Evolutionary conservation across 495 filamentous ascomycete genomes (phyloP), one percentile per base, ranked within the genome.

Genomic region (Talaromyces wortmannii): DNA sequence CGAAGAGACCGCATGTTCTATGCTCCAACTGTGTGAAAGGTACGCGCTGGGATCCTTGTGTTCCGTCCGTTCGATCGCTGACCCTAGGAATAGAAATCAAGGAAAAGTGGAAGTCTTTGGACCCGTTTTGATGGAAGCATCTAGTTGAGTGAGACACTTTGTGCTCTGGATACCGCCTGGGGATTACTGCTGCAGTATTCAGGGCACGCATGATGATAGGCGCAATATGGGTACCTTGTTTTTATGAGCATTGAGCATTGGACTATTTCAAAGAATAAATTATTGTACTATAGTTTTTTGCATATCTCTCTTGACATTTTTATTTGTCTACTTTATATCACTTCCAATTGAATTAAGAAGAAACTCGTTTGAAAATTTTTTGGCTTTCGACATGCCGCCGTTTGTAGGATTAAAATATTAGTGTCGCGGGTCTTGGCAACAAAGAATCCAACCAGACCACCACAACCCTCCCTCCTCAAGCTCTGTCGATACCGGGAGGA

Each of bases 1-100:
- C 87, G 42, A 99, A 99, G 74, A 84, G 89, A 64, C 83, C 89
- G 61, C 94, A 99, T 76, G 69, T 88, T 36, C 63, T 97, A 53
- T 99, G 94, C 69, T 83, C 90, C 31, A 80, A 88, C 59, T 99
- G 94, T 68, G 88, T 91, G 30, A 65, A 79, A 63, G 80, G 88
- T 85, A 79, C 54, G 69, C 59, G 8, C 36, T 40, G 29, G 43
- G 5, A 32, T 4, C 12, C 32, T 50, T 7, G 13, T n/a, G 36
- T 17, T 17, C 33, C 18, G 13, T 32, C 16, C 11, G 0, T 45
- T 7, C 29, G n/a, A 46, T 31, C 50, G 44, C 61, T 47, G 11
- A 56, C 44, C 57, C 42, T 31, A 40, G 42, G 17, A 15, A 30
- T 45, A 70, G 67, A 63, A 45, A 66, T 70, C 56, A 70, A 70